These are phyloP conservation scores for Cocos nucifera DNA, from an alignment of 176 grass and related monocot species.

Conservation along the genomic window DNA sequence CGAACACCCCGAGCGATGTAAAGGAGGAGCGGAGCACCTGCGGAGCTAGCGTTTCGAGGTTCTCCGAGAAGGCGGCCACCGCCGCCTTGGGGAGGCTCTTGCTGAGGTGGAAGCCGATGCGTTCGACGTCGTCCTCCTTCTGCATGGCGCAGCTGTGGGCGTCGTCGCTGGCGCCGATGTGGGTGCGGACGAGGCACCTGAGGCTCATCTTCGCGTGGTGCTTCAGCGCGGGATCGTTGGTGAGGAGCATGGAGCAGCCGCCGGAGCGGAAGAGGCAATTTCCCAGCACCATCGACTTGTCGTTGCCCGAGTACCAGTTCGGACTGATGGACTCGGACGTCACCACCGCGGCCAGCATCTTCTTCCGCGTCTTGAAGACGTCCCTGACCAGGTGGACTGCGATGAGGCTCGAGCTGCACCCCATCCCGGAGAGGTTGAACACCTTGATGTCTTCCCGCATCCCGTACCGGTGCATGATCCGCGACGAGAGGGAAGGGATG, in stretches of 20 bases:
- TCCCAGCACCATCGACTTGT: slow-evolving; percentile 96
- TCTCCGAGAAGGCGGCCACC: slow-evolving; percentile 63
- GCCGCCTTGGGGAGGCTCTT: slow-evolving; percentile 82
- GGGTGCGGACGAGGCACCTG: slow-evolving; percentile 39
- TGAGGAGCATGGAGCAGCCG: slow-evolving; percentile 60
- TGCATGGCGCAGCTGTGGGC: slow-evolving; percentile 22
- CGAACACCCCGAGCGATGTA: slow-evolving; percentile 26
- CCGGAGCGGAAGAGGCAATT: slow-evolving; percentile 95
- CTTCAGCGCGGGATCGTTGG: slow-evolving; percentile 48
- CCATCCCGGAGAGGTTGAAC: slow-evolving; percentile 78
- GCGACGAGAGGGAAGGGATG: slow-evolving; percentile 32
- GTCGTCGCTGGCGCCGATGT: slow-evolving; percentile 60
- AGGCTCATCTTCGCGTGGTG: slow-evolving; percentile 64
- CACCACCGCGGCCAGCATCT: slow-evolving; percentile 38
- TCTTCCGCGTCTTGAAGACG: slow-evolving; percentile 32
- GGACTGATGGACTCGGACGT: slow-evolving; percentile 71
- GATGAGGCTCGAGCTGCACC: slow-evolving; percentile 58
- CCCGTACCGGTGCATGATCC: slow-evolving; percentile 37
- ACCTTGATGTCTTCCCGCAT: slow-evolving; percentile 60
- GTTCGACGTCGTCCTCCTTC: slow-evolving; percentile 59
- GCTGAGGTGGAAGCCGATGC: slow-evolving; percentile 71
- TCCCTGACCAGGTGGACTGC: slow-evolving; percentile 51
- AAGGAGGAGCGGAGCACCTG: slow-evolving; percentile 45
- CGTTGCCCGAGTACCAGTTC: slow-evolving; percentile 81
- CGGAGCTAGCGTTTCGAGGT: slow-evolving; percentile 53